Evolutionary conservation across 1,139 yeast genomes (phyloP).

Genomic region (Saccharomycopsis hybrid): DNA sequence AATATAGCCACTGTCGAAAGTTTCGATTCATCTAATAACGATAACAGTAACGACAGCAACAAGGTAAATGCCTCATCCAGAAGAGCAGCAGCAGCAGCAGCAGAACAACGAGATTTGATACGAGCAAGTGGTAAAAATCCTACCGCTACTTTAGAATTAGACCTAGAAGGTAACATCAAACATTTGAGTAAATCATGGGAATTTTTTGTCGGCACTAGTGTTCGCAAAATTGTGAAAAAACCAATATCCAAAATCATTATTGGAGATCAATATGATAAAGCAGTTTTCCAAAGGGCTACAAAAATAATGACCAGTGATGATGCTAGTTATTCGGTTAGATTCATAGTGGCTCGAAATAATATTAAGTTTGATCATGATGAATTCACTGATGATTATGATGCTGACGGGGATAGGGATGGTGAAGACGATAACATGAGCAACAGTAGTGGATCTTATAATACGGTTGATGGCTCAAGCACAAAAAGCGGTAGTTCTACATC

Average conservation of each 20-base stretch:
- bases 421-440: slow-evolving; percentile 20
- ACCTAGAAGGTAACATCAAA: slow-evolving; percentile 68
- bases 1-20: neutral
- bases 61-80: slow-evolving; percentile 2
- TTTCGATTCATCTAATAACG: slow-evolving; percentile 2
- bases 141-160: slow-evolving; percentile 81
- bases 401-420: slow-evolving; percentile 21
- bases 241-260: slow-evolving; percentile 62
- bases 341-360: slow-evolving; percentile 48
- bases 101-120: slow-evolving; percentile 11
- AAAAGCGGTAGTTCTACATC: no score
- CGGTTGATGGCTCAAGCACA: slow-evolving; percentile 4
- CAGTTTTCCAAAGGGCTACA: slow-evolving; percentile 66
- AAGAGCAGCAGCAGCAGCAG: neutral
- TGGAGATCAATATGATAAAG: slow-evolving; percentile 61
- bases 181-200: slow-evolving; percentile 78
- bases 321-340: slow-evolving; percentile 69
- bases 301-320: slow-evolving; percentile 68
- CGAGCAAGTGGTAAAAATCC: slow-evolving; percentile 63
- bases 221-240: slow-evolving; percentile 45
- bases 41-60: neutral
- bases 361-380: slow-evolving; percentile 48
- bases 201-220: slow-evolving; percentile 53
- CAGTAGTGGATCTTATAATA: slow-evolving; percentile 21
- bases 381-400: slow-evolving; percentile 15